phyloP scores from a whole-genome alignment of 2,329 filamentous ascomycete genomes.

The Verticillium tricorpus region DNA sequence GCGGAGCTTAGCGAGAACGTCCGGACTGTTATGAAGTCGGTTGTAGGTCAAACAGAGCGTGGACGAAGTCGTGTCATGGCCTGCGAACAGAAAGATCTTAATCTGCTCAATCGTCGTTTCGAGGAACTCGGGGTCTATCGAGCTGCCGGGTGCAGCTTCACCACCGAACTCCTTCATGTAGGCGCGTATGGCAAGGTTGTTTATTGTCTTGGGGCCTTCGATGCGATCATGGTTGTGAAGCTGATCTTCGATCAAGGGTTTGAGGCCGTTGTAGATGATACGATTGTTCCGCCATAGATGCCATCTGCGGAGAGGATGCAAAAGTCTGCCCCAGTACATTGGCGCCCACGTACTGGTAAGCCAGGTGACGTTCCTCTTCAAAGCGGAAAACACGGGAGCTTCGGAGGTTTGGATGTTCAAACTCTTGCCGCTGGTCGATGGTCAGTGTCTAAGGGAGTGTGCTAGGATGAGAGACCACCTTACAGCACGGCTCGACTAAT shows the following conservation, averaged over 20 bases:
- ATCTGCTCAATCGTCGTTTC: constrained; percentile 18
- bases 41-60: constrained; percentile 20
- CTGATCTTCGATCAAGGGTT: constrained; percentile 2
- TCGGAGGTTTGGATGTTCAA: background rate
- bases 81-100: constrained; percentile 25
- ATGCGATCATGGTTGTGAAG: background rate
- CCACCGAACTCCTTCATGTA: background rate
- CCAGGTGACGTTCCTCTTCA: background rate
- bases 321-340: background rate
- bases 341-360: background rate
- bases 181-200: constrained; percentile 15
- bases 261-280: constrained; percentile 3
- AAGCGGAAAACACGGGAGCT: background rate
- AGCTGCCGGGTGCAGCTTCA: background rate
- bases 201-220: background rate
- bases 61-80: constrained; percentile 26
- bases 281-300: background rate
- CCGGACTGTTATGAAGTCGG: constrained; percentile 17
- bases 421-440: background rate
- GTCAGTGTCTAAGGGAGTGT: background rate
- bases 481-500: constrained; percentile 29
- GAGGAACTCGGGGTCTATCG: constrained; percentile 1
- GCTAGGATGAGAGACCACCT: background rate
- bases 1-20: constrained; percentile 16
- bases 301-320: background rate